Base-by-base conservation (phyloP, 768 basidiomycete genomes). In the Tricholomella constricta region DNA sequence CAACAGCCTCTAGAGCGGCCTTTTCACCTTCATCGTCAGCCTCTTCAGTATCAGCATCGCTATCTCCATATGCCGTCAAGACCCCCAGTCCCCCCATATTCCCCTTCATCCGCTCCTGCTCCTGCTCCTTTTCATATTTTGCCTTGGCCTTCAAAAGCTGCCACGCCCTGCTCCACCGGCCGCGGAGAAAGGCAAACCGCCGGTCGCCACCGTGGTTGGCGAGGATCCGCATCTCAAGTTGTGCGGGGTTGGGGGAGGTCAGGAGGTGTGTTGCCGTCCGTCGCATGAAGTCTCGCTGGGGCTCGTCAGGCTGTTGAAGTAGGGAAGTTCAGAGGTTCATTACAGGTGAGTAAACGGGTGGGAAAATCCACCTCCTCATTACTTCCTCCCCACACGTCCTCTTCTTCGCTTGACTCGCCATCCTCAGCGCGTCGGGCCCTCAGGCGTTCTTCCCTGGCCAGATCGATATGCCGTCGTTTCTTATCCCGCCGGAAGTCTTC, bases 181-280 rank as follows among this genome's bases (percentile, higher is more conserved):
- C 93, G 29, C 84, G 79, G 40, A 96, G 68, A 67, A 95, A 95
- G 1, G 86, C 82, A 63, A 97, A 95, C 6, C 89, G 79, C 40
- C 75, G 72, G 65, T 96, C 92, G 11, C 76, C 72, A 0, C 91
- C 88, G 62, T 95, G 82, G 60, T 96, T 93, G 9, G 94, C 86
- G 14, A 96, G 74, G 60, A 97, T 94, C 6, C 93, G 82, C 78
- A 94, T 85, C 67, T 94, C 92, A 20, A 96, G 77, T 57, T 93
- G 85, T 0, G 85, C 82, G 14, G 90, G 81, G 61, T 94, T 93
- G 1, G 86, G 83, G 1, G 92, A 88, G 6, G 82, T 69, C 22
- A 78, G 63, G 27, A 95, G 69, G 54, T 92, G 89, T 11, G 65
- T 58, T 0, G 89, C 89, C 0, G 93, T 95, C 47, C 86, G 81